phyloP scores from a whole-genome alignment of 1,284 basidiomycete genomes.

The Ganoderma leucocontextum region DNA sequence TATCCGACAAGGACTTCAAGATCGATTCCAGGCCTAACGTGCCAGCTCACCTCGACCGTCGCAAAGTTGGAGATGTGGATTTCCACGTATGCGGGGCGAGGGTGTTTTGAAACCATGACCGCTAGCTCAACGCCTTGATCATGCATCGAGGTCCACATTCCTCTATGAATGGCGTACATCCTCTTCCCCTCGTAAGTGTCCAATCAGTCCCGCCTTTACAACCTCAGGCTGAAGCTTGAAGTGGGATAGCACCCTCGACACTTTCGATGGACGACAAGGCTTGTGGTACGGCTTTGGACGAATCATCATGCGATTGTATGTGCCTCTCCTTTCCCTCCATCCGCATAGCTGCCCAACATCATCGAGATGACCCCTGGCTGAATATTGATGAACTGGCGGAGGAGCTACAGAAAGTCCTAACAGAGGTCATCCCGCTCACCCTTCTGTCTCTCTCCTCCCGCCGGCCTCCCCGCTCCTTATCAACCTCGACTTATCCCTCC shows the following conservation, averaged over 20 bases:
- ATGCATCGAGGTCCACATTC: slow-evolving; percentile 83
- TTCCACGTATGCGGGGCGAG: not conserved
- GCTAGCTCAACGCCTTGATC: slow-evolving; percentile 75
- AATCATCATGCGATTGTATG: too few relatives aligned
- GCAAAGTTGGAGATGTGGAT: slow-evolving; percentile 78
- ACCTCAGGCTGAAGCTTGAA: too few relatives aligned
- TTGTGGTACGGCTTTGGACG: too few relatives aligned
- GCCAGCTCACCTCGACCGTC: slow-evolving; percentile 35
- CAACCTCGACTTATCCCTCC: slow-evolving; percentile 1
- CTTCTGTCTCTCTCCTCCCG: not conserved
- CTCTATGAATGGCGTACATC: too few relatives aligned
- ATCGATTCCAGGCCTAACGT: slow-evolving; percentile 45
- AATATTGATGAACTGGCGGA: slow-evolving; percentile 69
- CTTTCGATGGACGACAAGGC: too few relatives aligned
- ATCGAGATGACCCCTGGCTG: slow-evolving; percentile 53
- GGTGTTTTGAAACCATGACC: slow-evolving; percentile 13
- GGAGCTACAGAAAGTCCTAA: slow-evolving; percentile 75
- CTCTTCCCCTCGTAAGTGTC: too few relatives aligned
- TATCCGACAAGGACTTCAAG: slow-evolving; percentile 38
- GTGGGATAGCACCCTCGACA: too few relatives aligned
- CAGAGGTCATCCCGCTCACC: slow-evolving; percentile 51
- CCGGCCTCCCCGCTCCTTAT: not conserved
- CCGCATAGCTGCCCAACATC: not conserved
- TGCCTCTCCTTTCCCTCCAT: not conserved
- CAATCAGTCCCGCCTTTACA: too few relatives aligned